Base-by-base conservation (phyloP, 2,329 filamentous ascomycete species). In the Seiridium unicorne region DNA sequence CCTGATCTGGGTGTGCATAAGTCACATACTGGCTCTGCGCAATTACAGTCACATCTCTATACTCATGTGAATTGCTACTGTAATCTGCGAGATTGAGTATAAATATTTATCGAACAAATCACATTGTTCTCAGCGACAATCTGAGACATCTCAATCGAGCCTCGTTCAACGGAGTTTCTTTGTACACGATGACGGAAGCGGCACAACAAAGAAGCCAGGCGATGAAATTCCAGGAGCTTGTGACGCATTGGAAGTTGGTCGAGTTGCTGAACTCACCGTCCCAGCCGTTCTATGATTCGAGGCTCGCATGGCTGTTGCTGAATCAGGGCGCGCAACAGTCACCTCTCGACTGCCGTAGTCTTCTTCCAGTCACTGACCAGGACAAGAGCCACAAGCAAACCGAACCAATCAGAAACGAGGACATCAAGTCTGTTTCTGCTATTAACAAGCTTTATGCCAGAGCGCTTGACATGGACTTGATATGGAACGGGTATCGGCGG, bases 401-500 rank as follows among this genome's bases (percentile, higher is more conserved):
- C 35, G 2, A 42, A 42, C 7, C 38, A 8, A 42, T 13, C 13
- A 42, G 7, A 42, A 13, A 42, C 13, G 7, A 42, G 38, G 7
- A 42, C 38, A 26, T 2, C 7, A 42, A 42, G 7, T 1, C 13
- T 42, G 13, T 8, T 42, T 42, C 38, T 7, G 38, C 2, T 8
- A 8, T 42, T 2, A 7, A 13, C 38, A 42, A 42, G 38, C 7
- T 49, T 38, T 18, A 46, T 8, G 54, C 13, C 11, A 44, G 38
- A 11, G 26, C 31, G 8, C 11, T 36, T 18, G 26, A 9, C 26
- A 59, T 61, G 51, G 56, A 59, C 40, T 44, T 55, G 47, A 18
- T 59, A 42, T 56, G 55, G 55, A 46, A 44, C 46, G 51, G 60
- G 13, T 59, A 57, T 42, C 60, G 60, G 44, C 55, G 51, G 35